A percentile compares a stretch with the other conserved stretches of the same genome.
phyloP scores from a whole-genome alignment of 2,329 filamentous ascomycete genomes.

The Dothideomycetidae sp. region DNA sequence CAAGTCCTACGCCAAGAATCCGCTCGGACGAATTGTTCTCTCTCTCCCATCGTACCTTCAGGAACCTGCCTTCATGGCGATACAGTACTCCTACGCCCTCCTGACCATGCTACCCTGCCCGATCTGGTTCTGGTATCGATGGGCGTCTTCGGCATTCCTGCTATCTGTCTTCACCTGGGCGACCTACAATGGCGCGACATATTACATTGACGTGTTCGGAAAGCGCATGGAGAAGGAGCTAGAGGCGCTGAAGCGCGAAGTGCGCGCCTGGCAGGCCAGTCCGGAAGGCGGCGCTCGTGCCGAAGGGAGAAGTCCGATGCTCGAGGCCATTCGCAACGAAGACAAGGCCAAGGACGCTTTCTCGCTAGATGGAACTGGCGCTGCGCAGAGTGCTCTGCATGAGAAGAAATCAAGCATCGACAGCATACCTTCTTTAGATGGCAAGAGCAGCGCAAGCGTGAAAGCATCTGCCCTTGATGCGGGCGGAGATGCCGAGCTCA shows the following conservation, averaged over 20 bases:
- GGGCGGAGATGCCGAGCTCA: background rate
- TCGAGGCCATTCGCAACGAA: constrained; percentile 5
- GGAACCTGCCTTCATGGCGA: constrained; percentile 85
- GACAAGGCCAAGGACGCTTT: constrained; percentile 9
- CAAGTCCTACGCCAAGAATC: constrained; percentile 75
- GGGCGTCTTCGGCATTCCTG: constrained; percentile 64
- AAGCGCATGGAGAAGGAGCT: constrained; percentile 94
- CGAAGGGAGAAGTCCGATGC: constrained; percentile 9
- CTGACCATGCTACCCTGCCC: constrained; percentile 90
- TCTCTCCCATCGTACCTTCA: constrained; percentile 61
- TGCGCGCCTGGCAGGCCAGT: constrained; percentile 68
- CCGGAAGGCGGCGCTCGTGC: constrained; percentile 8
- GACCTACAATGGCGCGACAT: constrained; percentile 92
- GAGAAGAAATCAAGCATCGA: constrained; percentile 30
- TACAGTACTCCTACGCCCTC: constrained; percentile 83
- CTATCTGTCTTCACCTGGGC: constrained; percentile 81
- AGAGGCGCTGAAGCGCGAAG: constrained; percentile 74
- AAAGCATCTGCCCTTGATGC: background rate
- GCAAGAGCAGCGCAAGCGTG: constrained; percentile 2
- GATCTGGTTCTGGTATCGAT: constrained; percentile 82
- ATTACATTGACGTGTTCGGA: constrained; percentile 96
- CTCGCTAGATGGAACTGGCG: constrained; percentile 1
- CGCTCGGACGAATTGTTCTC: constrained; percentile 76
- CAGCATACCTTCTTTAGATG: constrained; percentile 41
- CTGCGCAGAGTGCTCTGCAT: constrained; percentile 3